Evolutionary conservation across 2,329 filamentous ascomycete species (phyloP), one percentile per base, ranked within the genome.

Genomic region (Penicillium sp.): DNA sequence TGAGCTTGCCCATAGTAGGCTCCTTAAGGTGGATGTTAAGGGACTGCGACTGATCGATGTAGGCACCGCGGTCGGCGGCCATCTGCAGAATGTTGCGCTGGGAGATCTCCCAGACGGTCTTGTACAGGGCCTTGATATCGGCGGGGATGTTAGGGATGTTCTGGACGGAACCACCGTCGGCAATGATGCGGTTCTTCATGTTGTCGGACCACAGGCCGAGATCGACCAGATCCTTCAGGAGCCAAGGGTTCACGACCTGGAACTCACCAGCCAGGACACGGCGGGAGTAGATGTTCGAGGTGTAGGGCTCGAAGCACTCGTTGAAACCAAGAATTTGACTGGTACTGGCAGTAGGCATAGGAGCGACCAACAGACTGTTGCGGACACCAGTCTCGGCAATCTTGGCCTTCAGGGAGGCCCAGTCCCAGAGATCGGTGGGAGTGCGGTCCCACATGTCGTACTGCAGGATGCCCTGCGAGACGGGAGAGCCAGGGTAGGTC

Each of bases 111-210:
- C 93, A 98, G 21, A 98, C 93, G 3, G 93, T 98, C 84, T 98
- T 98, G 82, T 98, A 98, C 6, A 98, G 80, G 34, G 85, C 83
- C 78, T 98, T 98, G 78, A 95, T 86, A 61, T 98, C 93, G 29
- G 86, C 82, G 13, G 93, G 91, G 56, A 98, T 96, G 74, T 94
- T 97, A 67, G 91, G 87, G 56, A 98, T 91, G 72, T 93, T 91
- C 72, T 97, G 93, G 49, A 98, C 86, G 19, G 91, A 97, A 59
- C 93, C 93, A 60, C 88, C 88, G 55, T 96, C 91, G 51, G 93
- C 86, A 65, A 98, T 98, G 78, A 98, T 98, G 63, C 93, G 89
- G 79, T 98, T 98, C 84, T 98, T 98, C 93, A 98, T 98, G 76
- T 89, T 88, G 74, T 98, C 91, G 42, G 91, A 96, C 93, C 93